A percentile compares a stretch with the other conserved stretches of the same genome.
Evolutionary conservation across 148 eudicot genomes (phyloP).

Genomic region (Chenopodium formosanum): DNA sequence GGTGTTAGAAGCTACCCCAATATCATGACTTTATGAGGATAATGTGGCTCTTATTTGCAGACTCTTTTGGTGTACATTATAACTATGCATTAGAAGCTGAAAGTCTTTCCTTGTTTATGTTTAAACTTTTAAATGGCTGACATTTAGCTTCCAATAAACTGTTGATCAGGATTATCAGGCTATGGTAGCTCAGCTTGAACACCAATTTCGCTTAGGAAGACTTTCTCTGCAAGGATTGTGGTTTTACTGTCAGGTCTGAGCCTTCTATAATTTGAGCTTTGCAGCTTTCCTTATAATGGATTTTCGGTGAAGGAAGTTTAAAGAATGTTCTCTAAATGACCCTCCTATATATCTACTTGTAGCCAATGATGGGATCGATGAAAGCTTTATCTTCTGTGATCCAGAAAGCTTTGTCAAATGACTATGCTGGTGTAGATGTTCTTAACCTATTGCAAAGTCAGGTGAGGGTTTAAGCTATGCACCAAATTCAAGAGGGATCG

Average conservation of each 20-base stretch:
- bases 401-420: slow-evolving; percentile 62
- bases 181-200: slow-evolving; percentile 99
- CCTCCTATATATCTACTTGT: slow-evolving; percentile 23
- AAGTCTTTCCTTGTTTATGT: slow-evolving; percentile 5
- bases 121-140: slow-evolving; percentile 2
- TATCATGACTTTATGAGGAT: background rate
- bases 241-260: slow-evolving; percentile 92
- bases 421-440: slow-evolving; percentile 71
- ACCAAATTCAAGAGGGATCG: background rate
- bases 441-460: slow-evolving; percentile 95
- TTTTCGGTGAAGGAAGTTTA: background rate
- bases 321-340: background rate
- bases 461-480: slow-evolving; percentile 39
- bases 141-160: slow-evolving; percentile 5
- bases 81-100: background rate
- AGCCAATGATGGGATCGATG: slow-evolving; percentile 97
- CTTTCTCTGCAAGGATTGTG: slow-evolving; percentile 96
- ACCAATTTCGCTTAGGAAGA: slow-evolving; percentile 81
- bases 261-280: slow-evolving; percentile 17
- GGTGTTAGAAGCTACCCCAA: background rate
- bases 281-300: background rate
- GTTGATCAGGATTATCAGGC: slow-evolving; percentile 87
- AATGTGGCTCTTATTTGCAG: background rate
- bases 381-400: slow-evolving; percentile 78
- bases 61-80: background rate